Percentiles rank a stretch among this genome's conserved stretches.
Conservation (phyloP, 1,284 basidiomycete genomes). For the Marasmius oreades region DNA sequence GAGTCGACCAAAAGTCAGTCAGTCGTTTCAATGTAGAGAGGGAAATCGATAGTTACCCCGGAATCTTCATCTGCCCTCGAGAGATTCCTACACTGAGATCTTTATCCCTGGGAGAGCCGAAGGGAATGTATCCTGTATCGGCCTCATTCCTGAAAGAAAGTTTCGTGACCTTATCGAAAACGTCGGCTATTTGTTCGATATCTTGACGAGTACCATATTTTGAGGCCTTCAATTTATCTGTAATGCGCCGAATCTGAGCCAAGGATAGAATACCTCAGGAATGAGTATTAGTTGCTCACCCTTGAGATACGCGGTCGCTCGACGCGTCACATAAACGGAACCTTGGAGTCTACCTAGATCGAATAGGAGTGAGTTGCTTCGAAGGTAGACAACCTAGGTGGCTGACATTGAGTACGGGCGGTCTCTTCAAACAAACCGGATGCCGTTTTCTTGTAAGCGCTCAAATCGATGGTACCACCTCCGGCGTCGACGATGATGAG, state of each 20-base stretch:
- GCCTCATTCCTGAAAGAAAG: conserved; percentile 34
- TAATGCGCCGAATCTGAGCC: background rate
- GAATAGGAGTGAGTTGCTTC: conserved; percentile 14
- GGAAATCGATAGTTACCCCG: conserved; percentile 28
- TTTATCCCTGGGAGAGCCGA: conserved; percentile 41
- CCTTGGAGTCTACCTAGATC: conserved; percentile 28
- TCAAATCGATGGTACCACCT: conserved; percentile 42
- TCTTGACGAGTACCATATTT: conserved; percentile 28
- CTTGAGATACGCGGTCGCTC: conserved; percentile 24
- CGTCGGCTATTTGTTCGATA: conserved; percentile 32
- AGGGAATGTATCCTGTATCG: conserved; percentile 42
- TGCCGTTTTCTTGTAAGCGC: conserved; percentile 12
- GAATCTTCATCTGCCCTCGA: conserved; percentile 43
- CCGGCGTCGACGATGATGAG: conserved; percentile 49
- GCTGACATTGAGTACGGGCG: conserved; percentile 38
- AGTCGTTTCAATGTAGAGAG: background rate
- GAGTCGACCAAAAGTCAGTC: background rate
- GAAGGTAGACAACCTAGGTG: background rate
- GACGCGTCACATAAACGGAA: conserved; percentile 29
- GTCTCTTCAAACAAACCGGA: conserved; percentile 31
- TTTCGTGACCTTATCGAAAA: conserved; percentile 46
- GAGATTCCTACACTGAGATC: conserved; percentile 39
- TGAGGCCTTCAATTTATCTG: conserved; percentile 27
- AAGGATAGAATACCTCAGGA: background rate
- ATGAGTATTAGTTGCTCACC: conserved; percentile 18